Evolutionary conservation across 2,329 filamentous ascomycete genomes (phyloP), one percentile per base, ranked within the genome.

Genomic region (Leptosphaerulina australis): DNA sequence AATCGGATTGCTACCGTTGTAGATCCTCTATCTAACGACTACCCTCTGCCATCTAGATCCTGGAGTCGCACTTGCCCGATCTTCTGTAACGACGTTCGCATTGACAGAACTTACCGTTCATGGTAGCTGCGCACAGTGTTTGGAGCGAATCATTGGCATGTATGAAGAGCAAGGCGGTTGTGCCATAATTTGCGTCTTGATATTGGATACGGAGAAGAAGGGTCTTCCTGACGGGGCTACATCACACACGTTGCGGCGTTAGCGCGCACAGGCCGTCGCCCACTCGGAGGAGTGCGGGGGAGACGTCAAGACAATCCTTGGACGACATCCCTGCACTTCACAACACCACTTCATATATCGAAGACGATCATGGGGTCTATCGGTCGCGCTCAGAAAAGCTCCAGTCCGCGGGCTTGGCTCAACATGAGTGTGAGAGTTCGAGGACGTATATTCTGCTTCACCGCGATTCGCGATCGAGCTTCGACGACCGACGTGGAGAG

Each of bases 341-440:
- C 48, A 31, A 51, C 48, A 51, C 48, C 48, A 51, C 36, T 36
- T 46, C 48, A 31, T 14, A 33, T 31, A 11, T 34, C 26, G 34
- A 24, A 6, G 34, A 17, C 35, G 36, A 41, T 51, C 48, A 51
- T 51, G 48, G 48, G 48, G 34, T 22, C 48, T 35, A 12, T 44
- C 30, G 15, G 22, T 9, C 6, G 34, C 20, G 34, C 39, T 39
- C 39, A 38, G 46, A 44, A 8, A 15, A 28, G 25, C 20, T 47
- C 35, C 33, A 37, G 35, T 12, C 21, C 35, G 2, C 7, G 28
- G 3, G 35, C 44, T 31, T 47, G 26, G 35, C 35, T 18, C 4
- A 15, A 15, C 22, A 9, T 12, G 36, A 26, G n/a, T 29, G 5
- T 5, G 2, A 18, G 8, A 21, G 18, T 9, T 18, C 6, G 20